These are phyloP conservation scores for Candida andamanensis DNA, from an alignment of 805 yeast species.

Conservation along the genomic window DNA sequence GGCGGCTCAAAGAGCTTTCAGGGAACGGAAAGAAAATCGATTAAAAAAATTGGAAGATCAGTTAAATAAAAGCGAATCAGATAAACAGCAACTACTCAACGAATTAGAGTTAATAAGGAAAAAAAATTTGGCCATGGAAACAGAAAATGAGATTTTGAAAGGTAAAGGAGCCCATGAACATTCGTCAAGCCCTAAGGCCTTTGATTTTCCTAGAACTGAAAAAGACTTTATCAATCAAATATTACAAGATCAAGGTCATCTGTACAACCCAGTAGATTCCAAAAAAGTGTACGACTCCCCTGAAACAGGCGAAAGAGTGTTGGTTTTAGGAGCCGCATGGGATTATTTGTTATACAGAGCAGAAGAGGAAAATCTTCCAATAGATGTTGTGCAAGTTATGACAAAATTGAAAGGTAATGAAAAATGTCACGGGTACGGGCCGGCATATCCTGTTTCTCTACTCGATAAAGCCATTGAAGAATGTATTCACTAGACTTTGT, in stretches of 20 bases:
- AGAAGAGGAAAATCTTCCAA: slow-evolving; percentile 40
- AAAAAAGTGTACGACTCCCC: slow-evolving; percentile 32
- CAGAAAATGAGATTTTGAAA: slow-evolving; percentile 58
- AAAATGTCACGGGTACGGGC: slow-evolving; percentile 76
- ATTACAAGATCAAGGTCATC: slow-evolving; percentile 21
- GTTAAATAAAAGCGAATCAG: slow-evolving; percentile 52
- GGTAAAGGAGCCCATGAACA: neutral
- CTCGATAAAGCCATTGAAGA: slow-evolving; percentile 36
- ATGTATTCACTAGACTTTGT: slow-evolving; percentile 2
- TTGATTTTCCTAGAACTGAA: slow-evolving; percentile 29
- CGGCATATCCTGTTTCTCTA: slow-evolving; percentile 49
- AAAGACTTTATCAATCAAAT: slow-evolving; percentile 28
- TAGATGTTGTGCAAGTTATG: slow-evolving; percentile 61
- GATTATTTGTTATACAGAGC: slow-evolving; percentile 55
- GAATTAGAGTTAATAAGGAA: slow-evolving; percentile 49
- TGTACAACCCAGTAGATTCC: slow-evolving; percentile 15
- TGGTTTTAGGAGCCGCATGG: slow-evolving; percentile 81
- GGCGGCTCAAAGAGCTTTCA: slow-evolving; percentile 83
- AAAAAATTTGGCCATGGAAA: slow-evolving; percentile 50
- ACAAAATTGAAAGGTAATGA: slow-evolving; percentile 58
- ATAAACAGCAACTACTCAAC: slow-evolving; percentile 40
- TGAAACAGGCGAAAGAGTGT: slow-evolving; percentile 41
- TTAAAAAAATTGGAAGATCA: slow-evolving; percentile 62
- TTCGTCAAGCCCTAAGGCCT: neutral
- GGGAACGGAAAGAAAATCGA: slow-evolving; percentile 74